These are phyloP conservation scores for Immersiporthe knoxdaviesiana DNA, from an alignment of 2,329 filamentous ascomycete species.

Conservation along the genomic window DNA sequence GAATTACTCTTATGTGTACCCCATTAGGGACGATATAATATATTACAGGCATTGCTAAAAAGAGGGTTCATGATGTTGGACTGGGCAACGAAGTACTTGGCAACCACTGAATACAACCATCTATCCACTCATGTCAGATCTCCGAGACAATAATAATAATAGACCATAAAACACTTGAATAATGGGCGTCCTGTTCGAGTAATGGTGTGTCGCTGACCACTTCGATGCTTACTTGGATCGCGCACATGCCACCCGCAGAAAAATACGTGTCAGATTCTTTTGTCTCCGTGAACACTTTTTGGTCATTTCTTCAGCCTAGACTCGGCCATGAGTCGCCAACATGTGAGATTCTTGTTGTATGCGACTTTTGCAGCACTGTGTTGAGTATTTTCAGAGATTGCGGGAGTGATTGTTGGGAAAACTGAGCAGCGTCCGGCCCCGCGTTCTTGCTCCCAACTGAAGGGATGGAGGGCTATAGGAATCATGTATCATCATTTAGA, in stretches of 20 bases:
- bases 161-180: neutral
- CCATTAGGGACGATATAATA: too few species aligned
- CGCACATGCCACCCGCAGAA: neutral
- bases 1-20: too few species aligned
- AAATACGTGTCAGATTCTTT: neutral
- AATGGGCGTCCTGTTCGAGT: neutral
- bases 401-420: too few species aligned
- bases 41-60: too few species aligned
- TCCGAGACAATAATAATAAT: neutral
- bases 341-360: neutral
- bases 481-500: too few species aligned
- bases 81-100: too few species aligned
- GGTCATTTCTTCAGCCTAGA: neutral
- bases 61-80: too few species aligned
- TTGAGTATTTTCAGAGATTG: neutral
- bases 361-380: neutral
- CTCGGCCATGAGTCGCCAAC: neutral
- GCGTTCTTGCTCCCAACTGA: too few species aligned
- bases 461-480: too few species aligned
- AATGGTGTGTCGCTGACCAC: neutral
- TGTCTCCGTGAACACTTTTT: too few species aligned
- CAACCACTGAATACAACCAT: too few species aligned
- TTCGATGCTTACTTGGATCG: neutral
- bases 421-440: too few species aligned
- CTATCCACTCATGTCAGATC: conserved; percentile 1